Conservation (phyloP, 2,329 filamentous ascomycete species). For the Metarhizium album region DNA sequence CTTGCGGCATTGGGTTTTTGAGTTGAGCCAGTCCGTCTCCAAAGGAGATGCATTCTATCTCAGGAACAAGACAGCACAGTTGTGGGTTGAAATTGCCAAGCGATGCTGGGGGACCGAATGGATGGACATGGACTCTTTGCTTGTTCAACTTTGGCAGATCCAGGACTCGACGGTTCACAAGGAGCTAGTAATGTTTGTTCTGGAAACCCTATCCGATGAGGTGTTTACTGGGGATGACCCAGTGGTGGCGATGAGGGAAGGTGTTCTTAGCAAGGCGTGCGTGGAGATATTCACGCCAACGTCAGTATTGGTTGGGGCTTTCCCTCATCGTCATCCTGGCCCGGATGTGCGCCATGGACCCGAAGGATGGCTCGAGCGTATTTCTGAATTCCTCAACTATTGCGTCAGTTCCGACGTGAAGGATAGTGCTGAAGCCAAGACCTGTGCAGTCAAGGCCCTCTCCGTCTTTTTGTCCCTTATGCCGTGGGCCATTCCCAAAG, state of each 20-base stretch:
- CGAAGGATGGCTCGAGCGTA: conserved; percentile 78
- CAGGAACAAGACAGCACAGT: conserved; percentile 83
- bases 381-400: conserved; percentile 62
- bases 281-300: conserved; percentile 89
- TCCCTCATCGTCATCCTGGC: conserved; percentile 59
- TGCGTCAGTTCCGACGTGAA: conserved; percentile 58
- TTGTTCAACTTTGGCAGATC: conserved; percentile 74
- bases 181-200: conserved; percentile 75
- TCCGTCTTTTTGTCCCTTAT: conserved; percentile 69
- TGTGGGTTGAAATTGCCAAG: conserved; percentile 94
- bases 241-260: conserved; percentile 71
- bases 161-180: conserved; percentile 55
- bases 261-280: conserved; percentile 74
- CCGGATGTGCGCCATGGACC: conserved; percentile 63
- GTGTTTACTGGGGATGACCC: conserved; percentile 87
- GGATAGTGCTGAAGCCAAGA: conserved; percentile 54
- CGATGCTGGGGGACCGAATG: conserved; percentile 86
- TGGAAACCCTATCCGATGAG: conserved; percentile 90
- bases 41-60: conserved; percentile 70
- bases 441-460: conserved; percentile 65
- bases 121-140: conserved; percentile 83
- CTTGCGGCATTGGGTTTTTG: conserved; percentile 66
- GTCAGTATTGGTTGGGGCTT: conserved; percentile 61
- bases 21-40: conserved; percentile 62
- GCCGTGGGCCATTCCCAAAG: conserved; percentile 79